Evolutionary conservation across 768 basidiomycete genomes (phyloP).

Genomic region (Tylopilus felleus): DNA sequence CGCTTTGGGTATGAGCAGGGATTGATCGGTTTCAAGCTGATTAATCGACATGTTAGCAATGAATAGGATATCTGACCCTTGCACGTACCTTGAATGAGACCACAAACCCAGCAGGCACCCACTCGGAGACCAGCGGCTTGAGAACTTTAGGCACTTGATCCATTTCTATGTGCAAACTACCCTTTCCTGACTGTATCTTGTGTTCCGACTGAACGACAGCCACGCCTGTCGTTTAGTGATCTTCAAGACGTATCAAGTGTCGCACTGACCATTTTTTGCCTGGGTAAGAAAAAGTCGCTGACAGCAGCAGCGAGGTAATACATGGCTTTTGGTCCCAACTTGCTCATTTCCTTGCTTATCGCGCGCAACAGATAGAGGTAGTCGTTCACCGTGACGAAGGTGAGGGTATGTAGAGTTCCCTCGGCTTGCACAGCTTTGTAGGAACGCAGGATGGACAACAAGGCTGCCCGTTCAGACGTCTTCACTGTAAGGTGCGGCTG

Average conservation of each 20-base stretch:
- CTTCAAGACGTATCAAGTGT: neutral
- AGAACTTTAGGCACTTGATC: constrained; percentile 98
- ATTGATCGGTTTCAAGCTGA: constrained; percentile 89
- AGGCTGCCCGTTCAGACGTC: constrained; percentile 55
- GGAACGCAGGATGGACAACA: constrained; percentile 68
- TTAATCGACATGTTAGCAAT: constrained; percentile 2
- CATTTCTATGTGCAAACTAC: constrained; percentile 93
- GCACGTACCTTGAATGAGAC: constrained; percentile 92
- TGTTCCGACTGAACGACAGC: constrained; percentile 72
- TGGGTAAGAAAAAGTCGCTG: constrained; percentile 95
- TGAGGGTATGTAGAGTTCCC: constrained; percentile 78
- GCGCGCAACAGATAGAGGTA: constrained; percentile 91
- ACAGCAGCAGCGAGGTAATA: constrained; percentile 98
- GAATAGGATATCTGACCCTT: neutral
- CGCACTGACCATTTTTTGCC: constrained; percentile 76
- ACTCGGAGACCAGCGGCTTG: constrained; percentile 90
- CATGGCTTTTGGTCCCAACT: constrained; percentile 69
- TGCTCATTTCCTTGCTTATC: constrained; percentile 72
- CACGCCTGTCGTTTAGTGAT: neutral
- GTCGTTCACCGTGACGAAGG: constrained; percentile 93
- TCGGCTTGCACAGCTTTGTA: constrained; percentile 79
- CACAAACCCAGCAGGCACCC: constrained; percentile 86
- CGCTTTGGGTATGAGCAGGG: constrained; percentile 87
- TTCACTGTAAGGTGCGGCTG: constrained; percentile 62
- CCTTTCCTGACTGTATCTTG: constrained; percentile 97